Percentiles rank a stretch among this genome's conserved stretches.
These are phyloP conservation scores for Melampsora larici-populina DNA, from an alignment of 1,284 basidiomycete genomes.

Conservation along the genomic window DNA sequence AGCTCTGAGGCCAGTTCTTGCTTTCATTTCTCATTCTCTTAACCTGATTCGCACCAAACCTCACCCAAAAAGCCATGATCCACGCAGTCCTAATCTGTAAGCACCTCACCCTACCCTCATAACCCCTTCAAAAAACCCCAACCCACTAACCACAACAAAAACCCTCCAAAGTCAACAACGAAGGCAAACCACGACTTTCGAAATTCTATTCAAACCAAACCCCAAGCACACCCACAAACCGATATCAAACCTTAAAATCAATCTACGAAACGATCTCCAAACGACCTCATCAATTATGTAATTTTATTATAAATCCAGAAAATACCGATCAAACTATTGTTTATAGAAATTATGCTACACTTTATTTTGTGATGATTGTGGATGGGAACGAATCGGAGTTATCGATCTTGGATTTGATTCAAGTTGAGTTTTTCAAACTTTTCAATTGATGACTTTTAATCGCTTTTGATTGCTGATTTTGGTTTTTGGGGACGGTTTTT, in stretches of 20 bases:
- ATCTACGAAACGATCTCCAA: constrained; percentile 70
- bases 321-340: constrained; percentile 56
- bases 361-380: constrained; percentile 96
- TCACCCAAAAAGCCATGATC: too few relatives aligned
- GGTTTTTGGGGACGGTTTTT: background rate
- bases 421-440: too few relatives aligned
- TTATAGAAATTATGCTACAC: constrained; percentile 73
- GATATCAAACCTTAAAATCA: constrained; percentile 71
- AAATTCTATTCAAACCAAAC: constrained; percentile 71
- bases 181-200: constrained; percentile 82
- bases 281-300: constrained; percentile 65
- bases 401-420: constrained; percentile 92
- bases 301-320: background rate
- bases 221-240: background rate
- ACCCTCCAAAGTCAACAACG: constrained; percentile 69
- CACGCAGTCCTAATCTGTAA: constrained; percentile 30
- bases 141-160: background rate
- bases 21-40: too few relatives aligned
- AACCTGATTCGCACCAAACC: too few relatives aligned
- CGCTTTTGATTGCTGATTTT: background rate
- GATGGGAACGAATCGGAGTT: constrained; percentile 93
- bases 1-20: too few relatives aligned
- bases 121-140: background rate
- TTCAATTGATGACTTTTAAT: too few relatives aligned
- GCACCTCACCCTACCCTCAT: background rate